These are phyloP conservation scores for Dichomitus squalens DNA, from an alignment of 1,284 basidiomycete species.

Conservation along the genomic window DNA sequence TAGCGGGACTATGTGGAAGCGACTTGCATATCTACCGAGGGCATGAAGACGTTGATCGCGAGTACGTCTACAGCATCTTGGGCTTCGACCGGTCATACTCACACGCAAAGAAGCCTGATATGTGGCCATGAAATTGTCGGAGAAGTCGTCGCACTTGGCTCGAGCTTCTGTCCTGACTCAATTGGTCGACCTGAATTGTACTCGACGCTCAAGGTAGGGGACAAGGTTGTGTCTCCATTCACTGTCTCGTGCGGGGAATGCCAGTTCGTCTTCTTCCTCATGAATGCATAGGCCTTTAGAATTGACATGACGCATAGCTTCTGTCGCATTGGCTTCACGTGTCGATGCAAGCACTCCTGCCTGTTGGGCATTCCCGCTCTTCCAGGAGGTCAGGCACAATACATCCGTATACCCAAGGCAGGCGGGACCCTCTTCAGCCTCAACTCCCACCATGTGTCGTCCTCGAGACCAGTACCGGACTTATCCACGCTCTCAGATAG, in stretches of 20 bases:
- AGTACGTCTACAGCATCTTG: slow-evolving; percentile 19
- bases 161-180: slow-evolving; percentile 51
- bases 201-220: slow-evolving; percentile 71
- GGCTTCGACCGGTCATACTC: neutral
- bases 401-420: slow-evolving; percentile 77
- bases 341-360: slow-evolving; percentile 66
- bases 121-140: slow-evolving; percentile 88
- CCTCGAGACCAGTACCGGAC: slow-evolving; percentile 27
- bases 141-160: slow-evolving; percentile 72
- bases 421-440: slow-evolving; percentile 80
- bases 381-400: slow-evolving; percentile 88
- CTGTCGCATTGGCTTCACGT: slow-evolving; percentile 78
- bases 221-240: slow-evolving; percentile 88
- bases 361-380: slow-evolving; percentile 76
- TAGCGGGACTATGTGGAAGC: slow-evolving; percentile 79
- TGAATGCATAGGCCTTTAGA: neutral
- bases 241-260: slow-evolving; percentile 83
- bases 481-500: slow-evolving; percentile 20
- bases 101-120: slow-evolving; percentile 47
- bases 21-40: slow-evolving; percentile 84
- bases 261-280: slow-evolving; percentile 51
- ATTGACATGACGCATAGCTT: slow-evolving; percentile 47
- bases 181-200: slow-evolving; percentile 62
- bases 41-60: slow-evolving; percentile 38
- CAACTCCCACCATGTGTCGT: slow-evolving; percentile 42